Base-by-base conservation (phyloP, 306 rosid genomes). In the Senna siamea region DNA sequence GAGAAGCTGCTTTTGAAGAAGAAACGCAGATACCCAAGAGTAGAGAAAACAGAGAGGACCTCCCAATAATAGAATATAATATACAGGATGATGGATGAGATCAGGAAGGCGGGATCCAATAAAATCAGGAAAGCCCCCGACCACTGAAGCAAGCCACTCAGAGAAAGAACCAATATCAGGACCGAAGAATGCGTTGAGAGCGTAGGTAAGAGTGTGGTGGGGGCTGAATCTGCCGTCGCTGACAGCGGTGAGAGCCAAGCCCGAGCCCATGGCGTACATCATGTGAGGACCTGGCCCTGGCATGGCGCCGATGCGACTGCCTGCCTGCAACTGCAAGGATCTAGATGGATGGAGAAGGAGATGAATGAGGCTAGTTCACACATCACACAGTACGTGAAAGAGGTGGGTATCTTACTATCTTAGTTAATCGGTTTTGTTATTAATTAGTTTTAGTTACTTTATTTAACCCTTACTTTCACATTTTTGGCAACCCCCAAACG, bases 261-360 rank as follows among this genome's bases (percentile, higher is more conserved):
- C 92, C 0, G 89, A 85, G 9, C 89, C 89, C 96, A 93, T 89
- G 66, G 96, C 93, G 78, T 91, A 93, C 83, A 93, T 86, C 73
- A 93, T 51, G 84, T 93, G 98, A 20, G 97, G 88, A 64, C 97
- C 97, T 2, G 96, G 97, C 9, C 98, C 97, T 15, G 98, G 98
- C 97, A 89, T 92, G 78, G 76, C 57, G 76, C 3, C 2, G 40
- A 9, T 44, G n/a, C 40, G 8, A 37, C 4, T 37, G 3, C 0
- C 40, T 26, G 30, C 30, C 30, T 26, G 30, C 30, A 37, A 37
- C 6, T 37, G 7, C 0, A 37, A 37, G 40, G 40, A 37, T 37
- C 40, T 4, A 37, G 8, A 37, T 1, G 40, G 40, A 37, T 2
- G 6, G 1, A 37, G 40, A 37, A 37, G 40, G 4, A 37, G 40